These are phyloP conservation scores for Raffaelea arxii DNA, from an alignment of 2,329 filamentous ascomycete species.

Conservation along the genomic window DNA sequence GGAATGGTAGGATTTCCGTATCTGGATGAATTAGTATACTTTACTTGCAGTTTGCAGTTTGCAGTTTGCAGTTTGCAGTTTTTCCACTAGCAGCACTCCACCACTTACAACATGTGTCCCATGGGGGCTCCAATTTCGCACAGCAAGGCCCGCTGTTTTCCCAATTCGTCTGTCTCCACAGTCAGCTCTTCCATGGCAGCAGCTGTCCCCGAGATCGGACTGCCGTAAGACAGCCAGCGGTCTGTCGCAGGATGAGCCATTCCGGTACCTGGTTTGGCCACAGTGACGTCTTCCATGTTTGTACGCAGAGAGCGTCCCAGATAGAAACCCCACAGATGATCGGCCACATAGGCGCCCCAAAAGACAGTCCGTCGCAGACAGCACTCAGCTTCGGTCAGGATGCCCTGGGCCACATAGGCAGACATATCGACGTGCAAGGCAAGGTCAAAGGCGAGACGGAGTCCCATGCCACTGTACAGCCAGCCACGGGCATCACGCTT, in stretches of 20 bases:
- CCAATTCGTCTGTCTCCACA: not conserved
- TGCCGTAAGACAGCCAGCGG: not conserved
- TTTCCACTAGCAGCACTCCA: not conserved
- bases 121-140: constrained; percentile 32
- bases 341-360: constrained; percentile 31
- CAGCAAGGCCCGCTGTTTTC: constrained; percentile 20
- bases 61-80: no score
- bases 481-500: constrained; percentile 34
- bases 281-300: constrained; percentile 28
- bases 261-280: constrained; percentile 21
- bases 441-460: constrained; percentile 33
- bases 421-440: constrained; percentile 30
- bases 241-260: not conserved
- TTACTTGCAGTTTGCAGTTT: no score
- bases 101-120: constrained; percentile 27
- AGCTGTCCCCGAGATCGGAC: not conserved
- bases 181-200: no score
- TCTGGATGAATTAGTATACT: not conserved
- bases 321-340: constrained; percentile 25
- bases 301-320: constrained; percentile 29
- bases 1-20: constrained; percentile 1
- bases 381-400: constrained; percentile 27
- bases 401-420: constrained; percentile 26
- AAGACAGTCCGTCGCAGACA: constrained; percentile 28
- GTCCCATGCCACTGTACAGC: constrained; percentile 37